Evolutionary conservation across 345 rosid species (phyloP), one percentile per base, ranked within the genome.

Genomic region (Reutealis trisperma): DNA sequence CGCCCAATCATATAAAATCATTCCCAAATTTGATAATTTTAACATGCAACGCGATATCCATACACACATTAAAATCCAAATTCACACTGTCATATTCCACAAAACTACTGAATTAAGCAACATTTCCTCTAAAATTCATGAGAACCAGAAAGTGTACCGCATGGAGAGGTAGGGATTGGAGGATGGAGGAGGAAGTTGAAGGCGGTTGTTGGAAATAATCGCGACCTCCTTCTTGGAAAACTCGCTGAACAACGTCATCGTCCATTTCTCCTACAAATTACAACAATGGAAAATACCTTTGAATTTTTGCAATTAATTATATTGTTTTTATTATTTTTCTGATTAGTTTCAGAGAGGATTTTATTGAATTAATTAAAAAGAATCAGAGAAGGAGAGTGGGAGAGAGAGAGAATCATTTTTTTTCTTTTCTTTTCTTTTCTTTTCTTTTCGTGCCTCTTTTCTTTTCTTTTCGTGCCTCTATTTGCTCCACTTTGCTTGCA

Each of bases 131-230:
- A 5, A 47, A 18, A 54, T 4, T 54, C 59, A 54, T 15, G 47
- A 47, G 64, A 5, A 25, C 7, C 18, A 13, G 11, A 47, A 47
- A 47, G 51, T 30, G 11, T 67, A 95, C 99, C 95, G 90, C 97
- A 34, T 94, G 98, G 80, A 94, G 97, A 78, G 99, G 97, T 64
- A 96, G 98, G 44, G 95, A 91, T 74, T 90, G 98, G 32, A 94
- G 97, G 83, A 94, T 90, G 70, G 99, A 95, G 34, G 98, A 78
- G 54, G 96, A 87, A 76, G 98, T 84, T 51, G 98, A 90, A 34
- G 98, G 90, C 41, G 84, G 94, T 62, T 91, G 98, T 70, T 88
- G 97, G 88, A 84, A 91, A 86, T 84, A 92, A 70, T 96, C 98
- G 60, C 97, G 87, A 32, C 99, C 98, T 77, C 99, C 95, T 79